Conservation (phyloP, 2,329 filamentous ascomycete species). For the Microascus cirrosus region DNA sequence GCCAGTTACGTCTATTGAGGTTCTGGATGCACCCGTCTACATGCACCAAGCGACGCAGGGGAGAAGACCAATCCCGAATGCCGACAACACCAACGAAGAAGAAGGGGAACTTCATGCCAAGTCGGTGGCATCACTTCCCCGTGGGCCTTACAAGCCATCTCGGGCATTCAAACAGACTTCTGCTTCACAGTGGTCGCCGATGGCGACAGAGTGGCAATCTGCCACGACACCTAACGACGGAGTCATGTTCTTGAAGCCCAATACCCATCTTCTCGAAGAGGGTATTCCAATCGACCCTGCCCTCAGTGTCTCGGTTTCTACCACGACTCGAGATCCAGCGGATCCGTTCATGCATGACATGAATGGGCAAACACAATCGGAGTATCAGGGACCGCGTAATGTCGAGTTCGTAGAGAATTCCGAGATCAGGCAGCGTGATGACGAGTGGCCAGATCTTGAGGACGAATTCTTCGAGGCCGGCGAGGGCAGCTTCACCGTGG, state of each 20-base stretch:
- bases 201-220: not conserved
- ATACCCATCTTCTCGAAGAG: conserved; percentile 24
- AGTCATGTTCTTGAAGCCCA: conserved; percentile 28
- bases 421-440: conserved; percentile 12
- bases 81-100: not conserved
- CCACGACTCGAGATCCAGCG: not conserved
- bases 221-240: not conserved
- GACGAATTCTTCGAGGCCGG: conserved; percentile 22
- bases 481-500: conserved; percentile 26
- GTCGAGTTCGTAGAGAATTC: conserved; percentile 8
- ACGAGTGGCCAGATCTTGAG: conserved; percentile 20
- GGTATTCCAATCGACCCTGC: not conserved
- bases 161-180: not conserved
- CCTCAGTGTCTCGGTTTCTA: not conserved
- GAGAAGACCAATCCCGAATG: not conserved
- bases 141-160: not conserved
- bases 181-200: not conserved
- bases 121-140: not conserved
- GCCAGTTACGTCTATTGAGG: conserved; percentile 31
- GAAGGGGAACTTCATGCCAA: not conserved
- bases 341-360: not conserved
- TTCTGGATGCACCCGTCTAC: conserved; percentile 40
- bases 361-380: not conserved
- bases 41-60: conserved; percentile 17
- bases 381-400: not conserved